A percentile compares a stretch with the other conserved stretches of the same genome.
phyloP scores from a whole-genome alignment of 208 protist species.

The Wallacemonas rigidus region DNA sequence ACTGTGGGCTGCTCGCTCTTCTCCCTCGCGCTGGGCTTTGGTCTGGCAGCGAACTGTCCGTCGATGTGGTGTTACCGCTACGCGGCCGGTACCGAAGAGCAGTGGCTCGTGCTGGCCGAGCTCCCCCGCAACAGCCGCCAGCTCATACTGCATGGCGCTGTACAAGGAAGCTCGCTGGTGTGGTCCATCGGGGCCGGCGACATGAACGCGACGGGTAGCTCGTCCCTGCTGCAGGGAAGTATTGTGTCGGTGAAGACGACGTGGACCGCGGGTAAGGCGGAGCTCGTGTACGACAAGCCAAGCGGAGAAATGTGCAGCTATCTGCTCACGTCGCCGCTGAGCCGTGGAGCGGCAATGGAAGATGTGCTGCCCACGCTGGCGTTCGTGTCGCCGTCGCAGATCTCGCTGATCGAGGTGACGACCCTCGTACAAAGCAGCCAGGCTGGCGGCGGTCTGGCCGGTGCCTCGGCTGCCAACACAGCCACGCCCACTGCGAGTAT shows the following conservation, averaged over 20 bases:
- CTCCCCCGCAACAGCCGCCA: slow-evolving; percentile 21
- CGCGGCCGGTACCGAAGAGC: slow-evolving; percentile 21
- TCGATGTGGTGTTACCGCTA: slow-evolving; percentile 50
- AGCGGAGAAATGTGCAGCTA: slow-evolving; percentile 56
- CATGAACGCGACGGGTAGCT: slow-evolving; percentile 22
- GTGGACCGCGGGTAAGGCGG: slow-evolving; percentile 42
- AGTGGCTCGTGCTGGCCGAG: slow-evolving; percentile 34
- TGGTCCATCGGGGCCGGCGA: slow-evolving; percentile 30
- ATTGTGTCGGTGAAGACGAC: slow-evolving; percentile 48
- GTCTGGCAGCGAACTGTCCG: slow-evolving; percentile 32
- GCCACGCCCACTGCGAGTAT: slow-evolving; percentile 27
- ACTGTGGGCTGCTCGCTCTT: slow-evolving; percentile 43
- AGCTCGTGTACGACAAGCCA: slow-evolving; percentile 49
- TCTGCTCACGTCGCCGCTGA: slow-evolving; percentile 36
- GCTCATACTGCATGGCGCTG: slow-evolving; percentile 26
- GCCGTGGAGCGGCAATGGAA: slow-evolving; percentile 11
- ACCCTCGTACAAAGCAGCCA: slow-evolving; percentile 27
- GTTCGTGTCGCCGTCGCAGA: slow-evolving; percentile 41
- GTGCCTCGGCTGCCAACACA: not conserved
- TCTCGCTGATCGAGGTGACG: slow-evolving; percentile 45
- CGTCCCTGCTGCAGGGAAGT: slow-evolving; percentile 31
- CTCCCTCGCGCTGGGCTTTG: slow-evolving; percentile 47
- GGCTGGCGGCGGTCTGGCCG: not conserved
- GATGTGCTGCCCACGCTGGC: slow-evolving; percentile 40
- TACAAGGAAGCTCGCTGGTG: slow-evolving; percentile 27